Percentiles rank a stretch among this genome's conserved stretches.
These are phyloP conservation scores for Saturnispora halmiae DNA, from an alignment of 805 yeast genomes.

Conservation along the genomic window DNA sequence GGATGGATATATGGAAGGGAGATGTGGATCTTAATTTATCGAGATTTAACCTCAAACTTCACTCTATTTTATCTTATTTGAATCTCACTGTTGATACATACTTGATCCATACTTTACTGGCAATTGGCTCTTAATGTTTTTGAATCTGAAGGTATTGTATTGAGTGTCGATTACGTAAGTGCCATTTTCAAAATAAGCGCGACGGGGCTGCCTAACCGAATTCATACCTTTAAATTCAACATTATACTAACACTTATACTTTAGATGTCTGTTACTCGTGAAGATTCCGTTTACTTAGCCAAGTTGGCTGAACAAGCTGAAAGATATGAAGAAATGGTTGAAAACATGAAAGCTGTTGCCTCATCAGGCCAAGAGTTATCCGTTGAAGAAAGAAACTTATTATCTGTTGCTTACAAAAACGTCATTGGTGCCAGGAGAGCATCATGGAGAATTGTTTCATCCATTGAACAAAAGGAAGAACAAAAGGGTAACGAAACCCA, in stretches of 20 bases:
- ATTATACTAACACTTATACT: slow-evolving; percentile 6
- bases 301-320: slow-evolving; percentile 99
- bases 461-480: slow-evolving; percentile 97
- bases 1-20: neutral
- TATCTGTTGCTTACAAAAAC: slow-evolving; percentile 96
- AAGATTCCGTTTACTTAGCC: slow-evolving; percentile 96
- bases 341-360: slow-evolving; percentile 96
- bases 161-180: neutral
- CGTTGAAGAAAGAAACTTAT: slow-evolving; percentile 94
- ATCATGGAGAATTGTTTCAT: slow-evolving; percentile 97
- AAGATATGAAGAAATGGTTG: slow-evolving; percentile 99
- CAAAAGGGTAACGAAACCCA: slow-evolving; percentile 90
- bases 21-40: too few relatives aligned
- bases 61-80: too few relatives aligned
- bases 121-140: too few relatives aligned
- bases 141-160: too few relatives aligned
- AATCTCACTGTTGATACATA: too few relatives aligned
- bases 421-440: slow-evolving; percentile 99
- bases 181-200: neutral
- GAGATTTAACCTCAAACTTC: too few relatives aligned
- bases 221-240: neutral
- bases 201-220: neutral
- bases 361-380: slow-evolving; percentile 91
- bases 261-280: slow-evolving; percentile 76
- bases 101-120: too few relatives aligned